phyloP scores from a whole-genome alignment of 78 protist species.

The Dictyostelium brefeldianum region DNA sequence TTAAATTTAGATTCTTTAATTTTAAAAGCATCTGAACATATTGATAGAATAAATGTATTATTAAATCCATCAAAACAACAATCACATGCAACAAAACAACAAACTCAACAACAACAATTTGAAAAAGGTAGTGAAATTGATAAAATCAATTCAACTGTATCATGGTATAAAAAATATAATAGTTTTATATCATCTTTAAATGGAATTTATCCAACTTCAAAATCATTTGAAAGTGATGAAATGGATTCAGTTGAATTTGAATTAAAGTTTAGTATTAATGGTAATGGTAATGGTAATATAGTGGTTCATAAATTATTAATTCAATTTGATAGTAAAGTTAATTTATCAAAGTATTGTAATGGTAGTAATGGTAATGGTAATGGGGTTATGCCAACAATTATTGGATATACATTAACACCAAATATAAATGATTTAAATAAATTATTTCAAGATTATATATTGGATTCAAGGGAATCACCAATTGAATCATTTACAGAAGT shows the following conservation, averaged over 20 bases:
- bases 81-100: neutral
- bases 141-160: neutral
- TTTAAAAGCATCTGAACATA: neutral
- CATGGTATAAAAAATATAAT: conserved; percentile 1
- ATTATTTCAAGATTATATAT: neutral
- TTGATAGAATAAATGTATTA: neutral
- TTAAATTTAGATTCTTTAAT: neutral
- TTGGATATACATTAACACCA: neutral
- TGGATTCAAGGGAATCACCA: neutral
- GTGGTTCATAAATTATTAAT: neutral
- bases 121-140: neutral
- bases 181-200: neutral
- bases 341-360: neutral
- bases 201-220: neutral
- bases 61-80: neutral
- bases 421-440: conserved; percentile 1
- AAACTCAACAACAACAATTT: neutral
- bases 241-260: neutral
- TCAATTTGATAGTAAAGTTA: neutral
- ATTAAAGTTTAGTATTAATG: neutral
- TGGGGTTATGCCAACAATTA: neutral
- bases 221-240: neutral
- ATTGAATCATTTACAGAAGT: neutral
- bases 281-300: neutral
- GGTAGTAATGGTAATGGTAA: neutral